Evolutionary conservation across 306 rosid species (phyloP).

Genomic region (Cucurbita ficifolia): DNA sequence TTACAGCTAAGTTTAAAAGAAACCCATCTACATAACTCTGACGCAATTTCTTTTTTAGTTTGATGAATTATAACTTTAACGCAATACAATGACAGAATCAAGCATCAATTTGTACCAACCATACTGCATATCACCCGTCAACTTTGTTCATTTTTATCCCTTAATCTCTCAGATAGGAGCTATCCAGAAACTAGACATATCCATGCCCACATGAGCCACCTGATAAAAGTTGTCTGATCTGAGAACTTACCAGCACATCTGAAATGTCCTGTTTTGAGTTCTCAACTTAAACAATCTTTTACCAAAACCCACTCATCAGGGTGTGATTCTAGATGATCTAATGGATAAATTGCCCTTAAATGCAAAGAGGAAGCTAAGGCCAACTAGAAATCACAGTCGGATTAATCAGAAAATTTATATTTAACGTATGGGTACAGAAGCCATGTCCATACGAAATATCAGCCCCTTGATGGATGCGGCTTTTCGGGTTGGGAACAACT

Average conservation of each 20-base stretch:
- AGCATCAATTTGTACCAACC: not conserved
- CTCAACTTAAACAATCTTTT: not conserved
- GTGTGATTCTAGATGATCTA: not conserved
- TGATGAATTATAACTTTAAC: not conserved
- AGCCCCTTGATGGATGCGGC: not conserved
- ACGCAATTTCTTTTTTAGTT: no score
- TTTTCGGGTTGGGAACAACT: not conserved
- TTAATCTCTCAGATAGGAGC: not conserved
- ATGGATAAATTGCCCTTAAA: not conserved
- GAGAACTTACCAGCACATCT: not conserved
- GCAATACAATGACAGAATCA: not conserved
- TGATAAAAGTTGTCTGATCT: not conserved
- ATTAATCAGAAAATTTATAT: not conserved
- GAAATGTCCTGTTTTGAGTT: not conserved
- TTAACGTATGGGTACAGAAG: no score
- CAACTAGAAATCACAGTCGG: not conserved
- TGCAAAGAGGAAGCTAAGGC: not conserved
- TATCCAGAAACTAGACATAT: not conserved
- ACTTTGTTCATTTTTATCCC: no score
- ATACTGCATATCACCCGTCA: not conserved
- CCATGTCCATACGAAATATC: not conserved
- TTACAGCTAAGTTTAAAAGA: not conserved
- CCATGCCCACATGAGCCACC: not conserved
- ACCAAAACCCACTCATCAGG: not conserved
- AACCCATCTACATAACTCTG: not conserved